These are phyloP conservation scores for Collariella sp. DNA, from an alignment of 495 filamentous ascomycete genomes.

Conservation along the genomic window DNA sequence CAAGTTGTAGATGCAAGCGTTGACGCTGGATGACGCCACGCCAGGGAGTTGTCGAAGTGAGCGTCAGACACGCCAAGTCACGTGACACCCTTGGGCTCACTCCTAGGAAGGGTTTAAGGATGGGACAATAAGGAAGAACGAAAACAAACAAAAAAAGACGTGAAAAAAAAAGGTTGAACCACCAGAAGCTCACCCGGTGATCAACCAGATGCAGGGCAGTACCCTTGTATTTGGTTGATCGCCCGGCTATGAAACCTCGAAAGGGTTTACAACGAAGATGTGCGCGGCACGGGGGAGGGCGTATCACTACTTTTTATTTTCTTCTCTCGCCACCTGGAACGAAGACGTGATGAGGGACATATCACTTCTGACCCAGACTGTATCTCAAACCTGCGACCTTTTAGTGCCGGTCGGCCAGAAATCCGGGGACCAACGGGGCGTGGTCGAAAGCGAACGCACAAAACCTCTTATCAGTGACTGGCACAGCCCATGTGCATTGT, in stretches of 20 bases:
- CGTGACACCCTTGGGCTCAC: constrained; percentile 1
- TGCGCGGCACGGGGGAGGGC: neutral
- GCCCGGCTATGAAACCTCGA: neutral
- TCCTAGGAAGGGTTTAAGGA: neutral
- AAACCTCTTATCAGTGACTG: no score
- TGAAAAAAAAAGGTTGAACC: neutral
- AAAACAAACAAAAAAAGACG: neutral
- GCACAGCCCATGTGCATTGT: no score
- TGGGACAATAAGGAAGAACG: neutral
- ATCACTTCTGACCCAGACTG: no score
- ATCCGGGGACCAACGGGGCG: no score
- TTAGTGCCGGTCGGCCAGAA: no score
- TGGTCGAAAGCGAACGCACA: no score
- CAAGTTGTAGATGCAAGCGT: no score
- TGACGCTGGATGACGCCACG: neutral
- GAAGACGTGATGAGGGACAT: no score
- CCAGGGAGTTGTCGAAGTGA: neutral
- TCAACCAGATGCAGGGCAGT: neutral
- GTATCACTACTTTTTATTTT: no score
- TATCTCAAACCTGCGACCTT: no score
- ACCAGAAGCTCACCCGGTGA: neutral
- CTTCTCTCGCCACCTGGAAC: no score
- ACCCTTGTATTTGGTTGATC: neutral
- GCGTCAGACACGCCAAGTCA: constrained; percentile 16
- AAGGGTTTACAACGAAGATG: neutral